phyloP scores from a whole-genome alignment of 192 early-diverging fungal species.

The Coemansia sp. region DNA sequence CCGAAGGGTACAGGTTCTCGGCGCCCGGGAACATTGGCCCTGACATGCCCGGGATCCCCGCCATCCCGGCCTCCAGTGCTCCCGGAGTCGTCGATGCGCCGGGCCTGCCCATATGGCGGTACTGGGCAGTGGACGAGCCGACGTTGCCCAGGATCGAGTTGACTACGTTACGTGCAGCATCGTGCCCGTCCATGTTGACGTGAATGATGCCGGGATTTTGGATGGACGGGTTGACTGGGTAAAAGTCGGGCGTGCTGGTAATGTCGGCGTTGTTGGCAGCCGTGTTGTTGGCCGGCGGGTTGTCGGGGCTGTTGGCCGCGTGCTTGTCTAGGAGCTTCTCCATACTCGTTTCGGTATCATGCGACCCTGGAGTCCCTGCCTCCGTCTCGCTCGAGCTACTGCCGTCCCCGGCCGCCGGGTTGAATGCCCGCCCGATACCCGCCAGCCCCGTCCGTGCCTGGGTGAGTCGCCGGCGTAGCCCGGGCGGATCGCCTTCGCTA shows the following conservation, averaged over 20 bases:
- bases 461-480: conserved; percentile 34
- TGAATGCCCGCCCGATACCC: conserved; percentile 22
- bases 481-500: conserved; percentile 3
- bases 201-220: conserved; percentile 47
- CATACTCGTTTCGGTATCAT: conserved; percentile 27
- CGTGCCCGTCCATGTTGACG: conserved; percentile 45
- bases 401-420: conserved; percentile 10
- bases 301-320: conserved; percentile 16
- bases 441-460: conserved; percentile 16
- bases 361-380: conserved; percentile 6
- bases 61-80: conserved; percentile 30
- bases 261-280: conserved; percentile 45
- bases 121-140: conserved; percentile 22
- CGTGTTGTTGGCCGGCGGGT: conserved; percentile 29
- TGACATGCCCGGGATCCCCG: not conserved
- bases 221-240: conserved; percentile 35
- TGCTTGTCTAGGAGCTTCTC: conserved; percentile 33
- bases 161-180: conserved; percentile 39
- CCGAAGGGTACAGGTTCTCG: not conserved
- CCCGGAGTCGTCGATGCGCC: conserved; percentile 10
- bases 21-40: not conserved
- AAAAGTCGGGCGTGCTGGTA: conserved; percentile 25
- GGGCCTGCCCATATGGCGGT: not conserved
- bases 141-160: conserved; percentile 36
- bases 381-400: conserved; percentile 22